Evolutionary conservation across 2,329 filamentous ascomycete species (phyloP).

Genomic region (Sporothrix sp.): DNA sequence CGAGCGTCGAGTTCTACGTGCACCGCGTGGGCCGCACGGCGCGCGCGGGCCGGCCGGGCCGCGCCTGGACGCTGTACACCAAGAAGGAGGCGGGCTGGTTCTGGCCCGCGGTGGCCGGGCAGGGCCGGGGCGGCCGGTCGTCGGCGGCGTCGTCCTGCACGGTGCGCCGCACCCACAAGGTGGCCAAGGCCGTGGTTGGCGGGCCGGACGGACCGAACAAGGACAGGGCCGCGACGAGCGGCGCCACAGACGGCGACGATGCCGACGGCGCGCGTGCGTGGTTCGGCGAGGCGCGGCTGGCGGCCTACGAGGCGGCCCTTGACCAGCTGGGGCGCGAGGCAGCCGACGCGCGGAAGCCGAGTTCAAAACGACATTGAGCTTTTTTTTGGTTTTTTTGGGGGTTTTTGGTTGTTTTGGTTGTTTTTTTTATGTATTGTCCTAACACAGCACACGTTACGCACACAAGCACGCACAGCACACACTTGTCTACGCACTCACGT

Average conservation of each 20-base stretch:
- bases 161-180: constrained; percentile 33
- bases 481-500: too few relatives aligned
- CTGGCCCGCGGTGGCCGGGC: constrained; percentile 66
- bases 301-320: constrained; percentile 47
- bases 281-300: constrained; percentile 38
- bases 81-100: constrained; percentile 86
- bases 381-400: too few relatives aligned
- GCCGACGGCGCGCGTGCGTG: constrained; percentile 26
- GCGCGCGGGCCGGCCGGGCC: constrained; percentile 63
- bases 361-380: too few relatives aligned
- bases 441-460: too few relatives aligned
- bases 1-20: constrained; percentile 72
- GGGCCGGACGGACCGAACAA: background rate
- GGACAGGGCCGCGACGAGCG: constrained; percentile 12
- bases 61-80: constrained; percentile 78
- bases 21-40: constrained; percentile 90
- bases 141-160: constrained; percentile 19
- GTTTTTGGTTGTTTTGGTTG: too few relatives aligned
- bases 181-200: constrained; percentile 37
- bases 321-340: constrained; percentile 54
- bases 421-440: too few relatives aligned
- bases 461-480: too few relatives aligned
- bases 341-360: constrained; percentile 21
- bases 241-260: background rate
- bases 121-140: constrained; percentile 29